Evolutionary conservation across 73 alveolate species (phyloP).

Genomic region (Effrenium voratum): DNA sequence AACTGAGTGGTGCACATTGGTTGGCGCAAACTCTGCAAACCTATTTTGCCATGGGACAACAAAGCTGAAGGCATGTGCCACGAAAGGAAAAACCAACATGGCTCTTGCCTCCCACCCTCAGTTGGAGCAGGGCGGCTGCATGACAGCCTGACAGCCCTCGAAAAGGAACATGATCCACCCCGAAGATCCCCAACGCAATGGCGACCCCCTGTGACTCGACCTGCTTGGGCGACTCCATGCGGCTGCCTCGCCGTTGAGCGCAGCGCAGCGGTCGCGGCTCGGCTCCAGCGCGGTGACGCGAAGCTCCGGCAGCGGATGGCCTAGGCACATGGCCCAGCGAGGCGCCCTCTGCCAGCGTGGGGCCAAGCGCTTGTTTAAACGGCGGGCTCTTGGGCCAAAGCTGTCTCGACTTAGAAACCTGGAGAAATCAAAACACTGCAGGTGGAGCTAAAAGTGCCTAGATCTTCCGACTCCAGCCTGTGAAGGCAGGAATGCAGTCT

Average conservation of each 20-base stretch:
- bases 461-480: too few species aligned
- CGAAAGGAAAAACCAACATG: background rate
- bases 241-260: background rate
- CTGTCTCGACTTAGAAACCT: too few species aligned
- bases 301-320: constrained; percentile 20
- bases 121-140: background rate
- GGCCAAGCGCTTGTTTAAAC: too few species aligned
- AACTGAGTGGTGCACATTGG: background rate
- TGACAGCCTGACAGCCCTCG: background rate
- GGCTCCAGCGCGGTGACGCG: constrained; percentile 24
- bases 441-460: too few species aligned
- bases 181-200: background rate
- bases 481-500: too few species aligned
- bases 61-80: background rate
- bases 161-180: background rate
- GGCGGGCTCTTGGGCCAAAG: too few species aligned
- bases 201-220: background rate
- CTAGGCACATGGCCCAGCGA: too few species aligned
- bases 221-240: background rate
- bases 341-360: too few species aligned
- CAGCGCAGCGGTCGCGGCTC: background rate
- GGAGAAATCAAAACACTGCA: too few species aligned
- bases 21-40: background rate
- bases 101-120: background rate
- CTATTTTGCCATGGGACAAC: background rate